Base-by-base conservation (phyloP, 73 alveolate species). In the Paramecium biaurelia region DNA sequence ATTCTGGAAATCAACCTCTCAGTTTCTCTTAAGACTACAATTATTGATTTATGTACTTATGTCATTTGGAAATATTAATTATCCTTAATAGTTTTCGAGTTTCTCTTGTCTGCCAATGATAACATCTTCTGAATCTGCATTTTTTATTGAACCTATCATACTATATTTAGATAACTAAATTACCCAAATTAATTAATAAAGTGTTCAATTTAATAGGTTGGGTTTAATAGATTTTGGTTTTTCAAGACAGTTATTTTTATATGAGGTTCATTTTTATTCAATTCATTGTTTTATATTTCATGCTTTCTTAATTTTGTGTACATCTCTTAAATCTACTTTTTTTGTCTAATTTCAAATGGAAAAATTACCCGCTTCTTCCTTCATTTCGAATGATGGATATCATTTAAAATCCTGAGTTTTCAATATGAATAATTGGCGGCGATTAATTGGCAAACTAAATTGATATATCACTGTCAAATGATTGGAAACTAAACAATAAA, bases 1-100 rank as follows among this genome's bases (percentile, higher is more conserved):
- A 89, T 70, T 68, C 94, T 63, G 0, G 94, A 89, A 45, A 89
- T 89, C 30, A 67, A 58, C 41, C 94, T 89, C 24, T 89, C 94
- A 70, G 58, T 21, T 43, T 76, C 92, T 37, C 70, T 63, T 18
- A 89, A 88, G 20, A 89, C 94, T 72, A 72, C 3, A 38, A n/a
- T 21, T 32, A 30, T 35, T 14, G 0, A 35, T 28, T 5, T 72
- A 20, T 12, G 18, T 72, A 72, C 86, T 37, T n/a, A 89, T 89
- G 34, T 89, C 94, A 45, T 89, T 89, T 41, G 94, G 94, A 15
- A 24, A 59, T 4, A 89, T 70, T 26, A 38, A 63, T 43, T 68
- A 21, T 0, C 92, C 92, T 23, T 89, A 20, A 72, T 11, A 14
- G 18, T 32, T 32, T 63, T 72, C 58, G 1, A 38, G 18, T 34